These are phyloP conservation scores for Hysterangium stoloniferum DNA, from an alignment of 768 basidiomycete genomes.

Conservation along the genomic window DNA sequence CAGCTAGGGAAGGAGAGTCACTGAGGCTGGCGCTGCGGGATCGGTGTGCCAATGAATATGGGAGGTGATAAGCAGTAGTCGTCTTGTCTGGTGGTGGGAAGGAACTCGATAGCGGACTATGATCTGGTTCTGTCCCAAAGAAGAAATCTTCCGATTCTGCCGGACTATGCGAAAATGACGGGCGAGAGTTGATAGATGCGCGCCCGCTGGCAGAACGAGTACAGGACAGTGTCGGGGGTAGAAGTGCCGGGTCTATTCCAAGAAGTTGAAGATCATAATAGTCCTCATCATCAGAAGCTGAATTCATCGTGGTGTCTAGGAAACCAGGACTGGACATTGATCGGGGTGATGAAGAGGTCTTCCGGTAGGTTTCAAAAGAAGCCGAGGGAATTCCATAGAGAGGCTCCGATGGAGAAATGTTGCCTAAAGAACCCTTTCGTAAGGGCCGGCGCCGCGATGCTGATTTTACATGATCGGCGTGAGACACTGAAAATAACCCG, in stretches of 20 bases:
- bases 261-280: constrained; percentile 7
- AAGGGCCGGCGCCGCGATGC: constrained; percentile 9
- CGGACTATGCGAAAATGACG: background rate
- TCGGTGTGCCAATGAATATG: constrained; percentile 3
- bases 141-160: constrained; percentile 5
- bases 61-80: constrained; percentile 1
- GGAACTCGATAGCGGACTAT: constrained; percentile 2
- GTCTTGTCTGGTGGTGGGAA: constrained; percentile 3
- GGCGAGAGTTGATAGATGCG: background rate
- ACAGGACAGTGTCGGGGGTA: background rate
- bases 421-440: constrained; percentile 4
- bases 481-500: no score
- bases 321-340: no score
- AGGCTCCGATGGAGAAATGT: background rate
- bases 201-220: background rate
- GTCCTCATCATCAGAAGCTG: constrained; percentile 5
- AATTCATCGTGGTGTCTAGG: background rate
- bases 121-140: constrained; percentile 5
- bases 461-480: no score
- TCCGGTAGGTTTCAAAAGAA: background rate
- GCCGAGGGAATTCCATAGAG: background rate
- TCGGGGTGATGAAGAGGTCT: no score
- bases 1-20: constrained; percentile 9
- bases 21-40: constrained; percentile 10
- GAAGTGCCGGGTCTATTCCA: background rate